phyloP scores from a whole-genome alignment of 495 filamentous ascomycete genomes.

The Podospora pseudopauciseta region DNA sequence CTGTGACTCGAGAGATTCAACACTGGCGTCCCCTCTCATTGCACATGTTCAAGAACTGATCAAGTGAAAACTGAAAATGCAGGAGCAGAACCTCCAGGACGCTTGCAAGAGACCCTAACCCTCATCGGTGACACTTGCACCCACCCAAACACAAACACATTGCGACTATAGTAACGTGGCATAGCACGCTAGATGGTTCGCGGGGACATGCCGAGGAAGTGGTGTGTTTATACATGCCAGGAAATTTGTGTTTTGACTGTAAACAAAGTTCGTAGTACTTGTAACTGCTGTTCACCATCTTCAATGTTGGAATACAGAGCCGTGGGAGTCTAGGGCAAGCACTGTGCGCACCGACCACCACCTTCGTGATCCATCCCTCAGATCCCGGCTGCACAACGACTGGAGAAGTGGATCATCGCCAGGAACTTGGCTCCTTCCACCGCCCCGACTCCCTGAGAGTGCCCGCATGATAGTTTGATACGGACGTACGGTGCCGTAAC shows the following conservation, averaged over 20 bases:
- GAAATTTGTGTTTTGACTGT: neutral
- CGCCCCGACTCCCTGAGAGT: neutral
- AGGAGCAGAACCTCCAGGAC: too few relatives aligned
- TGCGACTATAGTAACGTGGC: neutral
- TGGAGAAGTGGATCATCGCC: neutral
- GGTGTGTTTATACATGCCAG: neutral
- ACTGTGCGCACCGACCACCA: slow-evolving; percentile 1
- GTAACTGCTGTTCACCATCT: neutral
- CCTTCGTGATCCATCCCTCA: neutral
- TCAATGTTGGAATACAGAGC: neutral
- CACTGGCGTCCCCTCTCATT: too few relatives aligned
- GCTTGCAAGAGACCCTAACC: neutral
- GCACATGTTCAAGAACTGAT: too few relatives aligned
- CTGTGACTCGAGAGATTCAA: too few relatives aligned
- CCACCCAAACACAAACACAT: too few relatives aligned
- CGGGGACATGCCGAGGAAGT: neutral
- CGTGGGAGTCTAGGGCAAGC: neutral
- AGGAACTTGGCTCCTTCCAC: neutral
- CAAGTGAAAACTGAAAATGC: too few relatives aligned
- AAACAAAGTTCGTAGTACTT: neutral
- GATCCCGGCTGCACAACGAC: neutral
- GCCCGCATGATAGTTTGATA: neutral
- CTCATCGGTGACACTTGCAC: neutral
- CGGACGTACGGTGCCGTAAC: neutral
- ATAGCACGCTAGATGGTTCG: neutral